A percentile compares a stretch with the other conserved stretches of the same genome.
phyloP scores from a whole-genome alignment of 2,329 filamentous ascomycete genomes.

The Pseudogymnoascus sp. region DNA sequence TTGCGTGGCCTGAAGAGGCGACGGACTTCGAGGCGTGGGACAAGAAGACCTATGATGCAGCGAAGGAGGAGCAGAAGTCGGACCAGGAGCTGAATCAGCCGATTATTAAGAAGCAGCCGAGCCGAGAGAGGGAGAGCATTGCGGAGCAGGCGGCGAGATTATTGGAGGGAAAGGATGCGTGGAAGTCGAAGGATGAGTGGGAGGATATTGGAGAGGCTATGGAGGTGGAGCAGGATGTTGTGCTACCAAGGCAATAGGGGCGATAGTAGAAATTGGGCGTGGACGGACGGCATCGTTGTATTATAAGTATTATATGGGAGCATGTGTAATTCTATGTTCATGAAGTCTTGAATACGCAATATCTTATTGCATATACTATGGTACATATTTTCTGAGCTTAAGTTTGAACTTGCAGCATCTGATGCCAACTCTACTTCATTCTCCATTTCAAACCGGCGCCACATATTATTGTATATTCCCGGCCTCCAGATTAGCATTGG shows the following conservation, averaged over 20 bases:
- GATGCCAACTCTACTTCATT: not conserved
- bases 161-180: conserved; percentile 52
- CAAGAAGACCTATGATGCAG: conserved; percentile 48
- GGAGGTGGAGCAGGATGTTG: conserved; percentile 27
- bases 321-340: conserved; percentile 7
- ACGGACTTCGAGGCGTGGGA: conserved; percentile 56
- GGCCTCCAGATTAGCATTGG: not conserved
- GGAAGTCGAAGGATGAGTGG: conserved; percentile 42
- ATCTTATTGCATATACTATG: not conserved
- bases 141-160: conserved; percentile 56
- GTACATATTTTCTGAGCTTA: not conserved
- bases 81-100: conserved; percentile 28
- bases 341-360: conserved; percentile 3
- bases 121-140: conserved; percentile 37
- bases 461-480: not conserved
- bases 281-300: conserved; percentile 1
- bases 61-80: conserved; percentile 40
- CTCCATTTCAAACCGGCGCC: not conserved
- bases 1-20: conserved; percentile 75
- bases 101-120: conserved; percentile 24
- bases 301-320: conserved; percentile 9
- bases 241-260: conserved; percentile 10
- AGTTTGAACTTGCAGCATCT: not conserved
- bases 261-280: conserved; percentile 11
- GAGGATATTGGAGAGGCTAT: conserved; percentile 29